Percentiles rank a stretch among this genome's conserved stretches.
These are phyloP conservation scores for Microcera coccophila DNA, from an alignment of 2,329 filamentous ascomycete species.

Conservation along the genomic window DNA sequence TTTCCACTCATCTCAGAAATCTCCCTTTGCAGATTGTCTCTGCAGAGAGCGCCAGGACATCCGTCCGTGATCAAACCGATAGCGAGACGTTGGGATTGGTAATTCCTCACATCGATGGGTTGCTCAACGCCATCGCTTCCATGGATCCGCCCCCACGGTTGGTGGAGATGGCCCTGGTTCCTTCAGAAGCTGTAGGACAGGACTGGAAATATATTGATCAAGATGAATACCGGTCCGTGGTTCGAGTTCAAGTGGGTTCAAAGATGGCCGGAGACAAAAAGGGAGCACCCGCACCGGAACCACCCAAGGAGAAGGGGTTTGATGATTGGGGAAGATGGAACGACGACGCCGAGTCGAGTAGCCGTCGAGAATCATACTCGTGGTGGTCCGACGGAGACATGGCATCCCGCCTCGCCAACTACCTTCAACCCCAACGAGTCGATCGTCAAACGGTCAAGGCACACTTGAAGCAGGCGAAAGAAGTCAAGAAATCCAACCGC, in stretches of 20 bases:
- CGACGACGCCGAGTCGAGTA: conserved; percentile 15
- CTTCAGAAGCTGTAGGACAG: conserved; percentile 36
- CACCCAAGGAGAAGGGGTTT: conserved; percentile 29
- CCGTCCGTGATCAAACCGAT: conserved; percentile 36
- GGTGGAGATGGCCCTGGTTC: conserved; percentile 45
- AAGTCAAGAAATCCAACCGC: conserved; percentile 32
- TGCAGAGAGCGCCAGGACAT: conserved; percentile 31
- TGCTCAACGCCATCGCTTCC: conserved; percentile 38
- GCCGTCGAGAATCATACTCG: conserved; percentile 17
- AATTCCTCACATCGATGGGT: conserved; percentile 39
- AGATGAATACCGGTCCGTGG: conserved; percentile 29
- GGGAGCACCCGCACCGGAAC: conserved; percentile 1
- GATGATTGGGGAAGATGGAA: conserved; percentile 46
- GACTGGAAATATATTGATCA: conserved; percentile 36
- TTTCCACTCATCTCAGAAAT: conserved; percentile 33
- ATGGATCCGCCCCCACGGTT: conserved; percentile 30
- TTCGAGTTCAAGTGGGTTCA: conserved; percentile 25
- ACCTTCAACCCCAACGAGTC: conserved; percentile 37
- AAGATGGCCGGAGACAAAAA: conserved; percentile 15
- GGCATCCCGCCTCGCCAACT: conserved; percentile 42
- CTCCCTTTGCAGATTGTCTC: conserved; percentile 38
- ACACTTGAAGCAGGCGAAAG: conserved; percentile 30
- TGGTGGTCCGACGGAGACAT: conserved; percentile 49
- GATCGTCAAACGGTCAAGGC: conserved; percentile 30
- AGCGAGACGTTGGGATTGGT: conserved; percentile 38